Percentiles rank a stretch among this genome's conserved stretches.
Conservation (phyloP, 2,329 filamentous ascomycete species). For the Penicillium decumbens region DNA sequence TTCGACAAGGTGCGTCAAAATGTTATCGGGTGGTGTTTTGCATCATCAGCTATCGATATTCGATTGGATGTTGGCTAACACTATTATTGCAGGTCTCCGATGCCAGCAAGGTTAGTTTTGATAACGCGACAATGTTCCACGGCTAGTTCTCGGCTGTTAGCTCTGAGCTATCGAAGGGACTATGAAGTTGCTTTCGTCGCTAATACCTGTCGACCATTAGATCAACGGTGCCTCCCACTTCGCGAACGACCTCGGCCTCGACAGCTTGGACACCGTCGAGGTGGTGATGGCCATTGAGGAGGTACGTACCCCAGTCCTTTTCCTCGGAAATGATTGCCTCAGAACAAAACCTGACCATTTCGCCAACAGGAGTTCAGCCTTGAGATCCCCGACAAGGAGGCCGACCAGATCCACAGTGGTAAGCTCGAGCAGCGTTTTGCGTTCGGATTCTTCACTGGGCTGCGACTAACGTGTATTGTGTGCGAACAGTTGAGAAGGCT, state of each 20-base stretch:
- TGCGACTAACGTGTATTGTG: slow-evolving; percentile 14
- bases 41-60: background rate
- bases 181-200: slow-evolving; percentile 10
- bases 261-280: slow-evolving; percentile 97
- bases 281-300: slow-evolving; percentile 99
- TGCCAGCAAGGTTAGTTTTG: slow-evolving; percentile 38
- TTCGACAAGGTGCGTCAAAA: slow-evolving; percentile 80
- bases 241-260: slow-evolving; percentile 91
- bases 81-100: slow-evolving; percentile 32
- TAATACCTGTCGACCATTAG: slow-evolving; percentile 48
- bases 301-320: slow-evolving; percentile 47
- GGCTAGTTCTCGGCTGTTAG: slow-evolving; percentile 1
- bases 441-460: background rate
- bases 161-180: background rate
- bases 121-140: slow-evolving; percentile 5
- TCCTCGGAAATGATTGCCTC: slow-evolving; percentile 8
- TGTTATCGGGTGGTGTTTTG: background rate
- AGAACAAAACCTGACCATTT: slow-evolving; percentile 15
- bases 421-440: slow-evolving; percentile 41
- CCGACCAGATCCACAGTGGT: slow-evolving; percentile 91
- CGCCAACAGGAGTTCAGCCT: slow-evolving; percentile 69
- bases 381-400: slow-evolving; percentile 97
- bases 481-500: slow-evolving; percentile 73
- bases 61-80: slow-evolving; percentile 2
- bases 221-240: slow-evolving; percentile 84